A percentile compares a stretch with the other conserved stretches of the same genome.
These are phyloP conservation scores for Heracleum sosnowskyi DNA, from an alignment of 129 eudicot species.

Conservation along the genomic window DNA sequence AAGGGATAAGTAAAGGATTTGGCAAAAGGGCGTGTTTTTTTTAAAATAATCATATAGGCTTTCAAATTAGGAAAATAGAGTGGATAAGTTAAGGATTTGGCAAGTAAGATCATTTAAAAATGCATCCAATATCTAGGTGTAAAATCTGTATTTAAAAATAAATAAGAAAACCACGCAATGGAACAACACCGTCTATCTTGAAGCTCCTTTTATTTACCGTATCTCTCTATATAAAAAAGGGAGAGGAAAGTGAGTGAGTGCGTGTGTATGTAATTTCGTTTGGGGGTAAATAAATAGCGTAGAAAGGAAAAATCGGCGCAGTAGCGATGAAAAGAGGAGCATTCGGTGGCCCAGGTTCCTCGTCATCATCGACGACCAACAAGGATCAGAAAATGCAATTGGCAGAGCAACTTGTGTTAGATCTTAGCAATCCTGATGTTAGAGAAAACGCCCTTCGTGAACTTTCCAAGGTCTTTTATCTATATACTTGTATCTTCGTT, in stretches of 20 bases:
- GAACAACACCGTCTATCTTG: background rate
- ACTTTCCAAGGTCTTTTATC: slow-evolving; percentile 55
- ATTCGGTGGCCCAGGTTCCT: background rate
- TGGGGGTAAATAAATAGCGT: background rate
- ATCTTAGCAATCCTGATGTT: slow-evolving; percentile 75
- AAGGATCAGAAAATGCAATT: slow-evolving; percentile 61
- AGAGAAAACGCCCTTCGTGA: slow-evolving; percentile 90
- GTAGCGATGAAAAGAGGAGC: slow-evolving; percentile 16
- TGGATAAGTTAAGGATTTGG: no score
- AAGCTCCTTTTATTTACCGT: background rate
- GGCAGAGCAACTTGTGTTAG: slow-evolving; percentile 73
- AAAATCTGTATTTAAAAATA: no score
- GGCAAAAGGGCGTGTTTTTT: background rate
- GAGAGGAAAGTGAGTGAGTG: background rate
- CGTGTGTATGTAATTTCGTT: background rate
- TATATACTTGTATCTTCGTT: no score
- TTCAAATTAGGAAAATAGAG: no score
- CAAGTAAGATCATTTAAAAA: no score
- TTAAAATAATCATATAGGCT: background rate
- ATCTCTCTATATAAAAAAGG: background rate
- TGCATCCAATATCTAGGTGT: no score
- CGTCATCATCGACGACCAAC: slow-evolving; percentile 14
- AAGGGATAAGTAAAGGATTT: no score
- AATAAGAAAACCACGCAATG: no score
- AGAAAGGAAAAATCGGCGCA: background rate